Base-by-base conservation (phyloP, 2,329 filamentous ascomycete species). In the Bipolaris zeicola region DNA sequence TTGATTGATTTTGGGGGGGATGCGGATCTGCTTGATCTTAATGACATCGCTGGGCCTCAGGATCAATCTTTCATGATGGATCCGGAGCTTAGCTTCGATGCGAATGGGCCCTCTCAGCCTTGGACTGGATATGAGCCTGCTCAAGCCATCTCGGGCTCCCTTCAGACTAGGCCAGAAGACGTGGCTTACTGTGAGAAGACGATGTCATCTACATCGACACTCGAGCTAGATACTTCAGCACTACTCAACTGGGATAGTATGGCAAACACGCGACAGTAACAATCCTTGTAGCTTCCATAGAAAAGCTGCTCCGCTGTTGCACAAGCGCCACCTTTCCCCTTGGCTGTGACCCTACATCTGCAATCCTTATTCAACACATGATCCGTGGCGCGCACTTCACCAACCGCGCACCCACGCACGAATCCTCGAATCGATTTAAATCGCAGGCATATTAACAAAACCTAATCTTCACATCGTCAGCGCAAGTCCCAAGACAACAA, bases 1-100 rank as follows among this genome's bases (percentile, higher is more conserved):
- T 46, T 74, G 18, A 53, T 68, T 14, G 55, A 70, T 24, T 66
- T 69, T 41, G 62, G 63, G 4, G 41, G 49, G 14, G 63, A 68
- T n/a, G 55, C 54, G 14, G 60, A 39, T 22, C 20, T 58, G 6
- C 37, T 50, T 1, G 45, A 62, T 24, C 50, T 53, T 7, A 51
- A 58, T 10, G 47, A 58, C 7, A 45, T 60, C 18, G 51, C 53
- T 34, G 45, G 51, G 10, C 33, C 18, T 16, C 57, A 59, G 31
- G 50, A 44, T 20, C 49, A 64, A 20, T 38, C 58, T 10, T 41
- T 52, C 8, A 49, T 60, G 39, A 49, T 57, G 13, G 60, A 56
- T 16, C 58, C 67, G 20, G 60, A 55, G 5, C 60, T 64, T 7
- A 61, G 58, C 11, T 53, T 55, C n/a, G 58, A 66, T 44, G 54